Conservation (phyloP, 192 early-diverging fungal species). For the Podila verticillata region DNA sequence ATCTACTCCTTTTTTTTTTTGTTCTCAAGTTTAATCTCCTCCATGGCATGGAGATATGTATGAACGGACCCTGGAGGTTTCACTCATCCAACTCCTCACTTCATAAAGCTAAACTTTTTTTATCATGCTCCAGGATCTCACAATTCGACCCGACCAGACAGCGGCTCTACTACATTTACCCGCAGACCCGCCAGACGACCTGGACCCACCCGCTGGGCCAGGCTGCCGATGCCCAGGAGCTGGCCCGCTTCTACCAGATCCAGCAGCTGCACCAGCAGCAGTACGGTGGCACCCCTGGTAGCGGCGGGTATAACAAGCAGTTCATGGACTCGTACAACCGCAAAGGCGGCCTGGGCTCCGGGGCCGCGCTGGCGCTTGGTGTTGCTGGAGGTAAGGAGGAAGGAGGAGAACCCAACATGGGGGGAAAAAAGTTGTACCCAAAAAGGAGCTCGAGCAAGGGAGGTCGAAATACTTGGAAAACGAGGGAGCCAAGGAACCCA, state of each 20-base stretch:
- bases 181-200: slow-evolving; percentile 24
- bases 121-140: slow-evolving; percentile 16
- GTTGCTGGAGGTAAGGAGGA: background rate
- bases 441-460: background rate
- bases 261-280: slow-evolving; percentile 22
- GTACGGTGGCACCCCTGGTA: background rate
- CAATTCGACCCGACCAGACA: slow-evolving; percentile 36
- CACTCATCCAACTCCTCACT: too few species aligned
- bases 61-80: background rate
- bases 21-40: too few species aligned
- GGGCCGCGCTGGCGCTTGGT: slow-evolving; percentile 35
- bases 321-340: slow-evolving; percentile 34
- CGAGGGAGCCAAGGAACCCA: too few species aligned
- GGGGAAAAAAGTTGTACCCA: background rate
- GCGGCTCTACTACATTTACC: slow-evolving; percentile 41
- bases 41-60: background rate
- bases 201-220: slow-evolving; percentile 35
- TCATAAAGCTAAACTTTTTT: background rate
- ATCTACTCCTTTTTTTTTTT: too few species aligned
- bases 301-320: background rate
- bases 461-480: too few species aligned
- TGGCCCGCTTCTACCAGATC: slow-evolving; percentile 38
- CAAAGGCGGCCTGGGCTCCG: slow-evolving; percentile 31
- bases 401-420: background rate
- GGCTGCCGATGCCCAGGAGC: slow-evolving; percentile 22